Conservation (phyloP, 345 rosid genomes). For the Limnanthes douglasii region DNA sequence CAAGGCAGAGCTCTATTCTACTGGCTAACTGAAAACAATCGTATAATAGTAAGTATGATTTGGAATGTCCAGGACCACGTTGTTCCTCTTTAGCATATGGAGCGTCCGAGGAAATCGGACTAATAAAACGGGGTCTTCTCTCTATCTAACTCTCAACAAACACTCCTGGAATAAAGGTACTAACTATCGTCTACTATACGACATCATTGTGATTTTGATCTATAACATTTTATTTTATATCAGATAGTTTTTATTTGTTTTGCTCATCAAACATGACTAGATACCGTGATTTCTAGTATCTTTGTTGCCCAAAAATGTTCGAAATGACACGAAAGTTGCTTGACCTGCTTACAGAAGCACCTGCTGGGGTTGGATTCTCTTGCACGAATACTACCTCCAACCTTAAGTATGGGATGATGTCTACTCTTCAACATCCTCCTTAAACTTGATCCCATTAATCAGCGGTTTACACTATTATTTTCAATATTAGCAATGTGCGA, state of each 20-base stretch:
- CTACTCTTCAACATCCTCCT: constrained; percentile 7
- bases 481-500: neutral
- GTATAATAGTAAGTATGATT: neutral
- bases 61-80: constrained; percentile 68
- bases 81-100: constrained; percentile 99
- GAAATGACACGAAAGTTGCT: constrained; percentile 49
- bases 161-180: constrained; percentile 86
- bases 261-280: too few relatives aligned
- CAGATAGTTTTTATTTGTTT: constrained; percentile 2
- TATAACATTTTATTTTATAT: neutral
- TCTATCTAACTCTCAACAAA: constrained; percentile 60
- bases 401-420: constrained; percentile 53
- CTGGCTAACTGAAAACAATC: constrained; percentile 66
- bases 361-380: constrained; percentile 95
- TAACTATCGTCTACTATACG: neutral
- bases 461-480: neutral
- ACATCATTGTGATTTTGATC: too few relatives aligned
- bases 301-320: constrained; percentile 12
- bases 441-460: neutral
- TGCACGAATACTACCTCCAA: constrained; percentile 64
- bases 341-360: constrained; percentile 71
- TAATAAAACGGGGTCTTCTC: constrained; percentile 53
- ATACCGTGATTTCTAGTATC: neutral
- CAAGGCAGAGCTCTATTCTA: constrained; percentile 81
- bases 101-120: constrained; percentile 98